Conservation (phyloP, 352 stramenopile species). For the Phytophthora quininea region DNA sequence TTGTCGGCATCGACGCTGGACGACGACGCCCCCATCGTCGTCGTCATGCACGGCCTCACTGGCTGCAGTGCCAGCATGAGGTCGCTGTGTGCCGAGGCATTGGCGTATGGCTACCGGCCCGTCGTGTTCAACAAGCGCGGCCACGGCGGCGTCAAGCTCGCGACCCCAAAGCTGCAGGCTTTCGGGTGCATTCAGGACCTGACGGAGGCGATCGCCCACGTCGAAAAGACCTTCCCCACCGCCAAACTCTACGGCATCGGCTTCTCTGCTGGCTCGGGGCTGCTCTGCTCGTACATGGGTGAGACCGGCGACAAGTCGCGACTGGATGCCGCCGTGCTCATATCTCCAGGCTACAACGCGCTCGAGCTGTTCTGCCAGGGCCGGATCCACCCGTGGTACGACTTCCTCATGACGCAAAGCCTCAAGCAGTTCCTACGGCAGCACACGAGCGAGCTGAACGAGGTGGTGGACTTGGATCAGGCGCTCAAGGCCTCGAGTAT, state of each 20-base stretch:
- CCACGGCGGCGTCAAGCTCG: constrained; percentile 64
- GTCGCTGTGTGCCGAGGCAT: constrained; percentile 65
- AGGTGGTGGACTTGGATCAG: constrained; percentile 52
- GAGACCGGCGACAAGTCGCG: constrained; percentile 59
- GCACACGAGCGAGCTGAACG: constrained; percentile 47
- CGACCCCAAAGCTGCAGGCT: constrained; percentile 68
- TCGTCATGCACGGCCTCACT: constrained; percentile 76
- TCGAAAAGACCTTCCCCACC: constrained; percentile 52
- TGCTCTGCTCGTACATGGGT: constrained; percentile 78
- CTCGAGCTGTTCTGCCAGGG: constrained; percentile 75
- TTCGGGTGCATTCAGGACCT: constrained; percentile 76
- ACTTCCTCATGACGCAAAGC: constrained; percentile 80
- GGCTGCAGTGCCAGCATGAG: constrained; percentile 69
- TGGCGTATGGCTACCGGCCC: constrained; percentile 66
- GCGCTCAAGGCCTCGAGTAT: constrained; percentile 62
- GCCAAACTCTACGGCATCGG: constrained; percentile 71
- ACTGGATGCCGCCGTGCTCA: constrained; percentile 62
- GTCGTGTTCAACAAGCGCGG: constrained; percentile 89
- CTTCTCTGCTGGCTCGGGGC: constrained; percentile 70
- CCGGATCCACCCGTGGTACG: constrained; percentile 68
- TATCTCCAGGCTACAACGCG: constrained; percentile 81
- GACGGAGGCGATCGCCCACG: constrained; percentile 50
- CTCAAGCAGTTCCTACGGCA: constrained; percentile 70
- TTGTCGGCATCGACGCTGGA: constrained; percentile 16
- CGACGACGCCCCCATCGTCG: constrained; percentile 51